These are phyloP conservation scores for Sclerotinia subarctica DNA, from an alignment of 2,329 filamentous ascomycete species.

Conservation along the genomic window DNA sequence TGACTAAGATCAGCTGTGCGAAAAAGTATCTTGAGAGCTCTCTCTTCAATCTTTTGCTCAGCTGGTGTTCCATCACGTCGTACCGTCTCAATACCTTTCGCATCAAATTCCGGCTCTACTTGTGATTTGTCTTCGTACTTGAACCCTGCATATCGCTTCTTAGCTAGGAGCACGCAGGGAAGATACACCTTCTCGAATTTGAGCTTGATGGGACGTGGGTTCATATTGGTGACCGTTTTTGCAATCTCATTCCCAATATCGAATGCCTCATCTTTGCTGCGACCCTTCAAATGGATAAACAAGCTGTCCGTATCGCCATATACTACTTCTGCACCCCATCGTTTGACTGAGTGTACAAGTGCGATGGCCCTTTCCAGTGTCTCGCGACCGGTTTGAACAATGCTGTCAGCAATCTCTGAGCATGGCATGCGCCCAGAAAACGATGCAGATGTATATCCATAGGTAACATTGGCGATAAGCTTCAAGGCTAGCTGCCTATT, in stretches of 20 bases:
- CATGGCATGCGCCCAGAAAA: slow-evolving; percentile 98
- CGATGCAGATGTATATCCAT: slow-evolving; percentile 93
- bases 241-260: slow-evolving; percentile 90
- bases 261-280: slow-evolving; percentile 85
- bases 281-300: slow-evolving; percentile 85
- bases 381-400: slow-evolving; percentile 92
- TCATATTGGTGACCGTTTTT: slow-evolving; percentile 79
- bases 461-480: slow-evolving; percentile 96
- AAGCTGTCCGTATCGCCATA: slow-evolving; percentile 97
- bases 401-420: slow-evolving; percentile 95
- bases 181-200: slow-evolving; percentile 99
- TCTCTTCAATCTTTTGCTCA: slow-evolving; percentile 95
- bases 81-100: slow-evolving; percentile 97
- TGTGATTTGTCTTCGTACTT: slow-evolving; percentile 84
- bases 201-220: slow-evolving; percentile 87
- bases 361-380: slow-evolving; percentile 93
- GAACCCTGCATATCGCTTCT: slow-evolving; percentile 97
- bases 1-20: slow-evolving; percentile 83
- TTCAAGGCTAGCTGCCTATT: slow-evolving; percentile 93
- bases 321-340: slow-evolving; percentile 93
- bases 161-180: slow-evolving; percentile 88
- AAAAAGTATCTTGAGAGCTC: slow-evolving; percentile 83
- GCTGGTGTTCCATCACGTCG: slow-evolving; percentile 91
- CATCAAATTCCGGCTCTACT: slow-evolving; percentile 82
- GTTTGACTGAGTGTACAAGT: slow-evolving; percentile 79